Percentiles rank a stretch among this genome's conserved stretches.
phyloP scores from a whole-genome alignment of 1,139 yeast genomes.

The Taphrina wiesneri region DNA sequence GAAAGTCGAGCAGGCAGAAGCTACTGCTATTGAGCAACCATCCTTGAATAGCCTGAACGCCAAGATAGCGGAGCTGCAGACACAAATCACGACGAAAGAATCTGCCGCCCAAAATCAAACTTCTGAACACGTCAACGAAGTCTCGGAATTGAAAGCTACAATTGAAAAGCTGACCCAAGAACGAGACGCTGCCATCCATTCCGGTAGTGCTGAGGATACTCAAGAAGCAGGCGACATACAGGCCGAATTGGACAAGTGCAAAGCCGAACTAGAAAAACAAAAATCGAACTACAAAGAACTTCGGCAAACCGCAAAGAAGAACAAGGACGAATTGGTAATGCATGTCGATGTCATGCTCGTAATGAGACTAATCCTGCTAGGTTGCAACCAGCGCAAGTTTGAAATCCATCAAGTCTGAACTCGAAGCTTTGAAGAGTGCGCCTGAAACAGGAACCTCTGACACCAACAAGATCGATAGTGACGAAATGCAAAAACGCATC shows the following conservation, averaged over 20 bases:
- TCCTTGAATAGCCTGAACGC: neutral
- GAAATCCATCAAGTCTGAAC: conserved; percentile 1
- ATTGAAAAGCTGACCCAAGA: conserved; percentile 34
- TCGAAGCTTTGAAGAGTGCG: conserved; percentile 25
- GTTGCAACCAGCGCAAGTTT: conserved; percentile 8
- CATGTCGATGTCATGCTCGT: neutral
- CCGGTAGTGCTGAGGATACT: conserved; percentile 31
- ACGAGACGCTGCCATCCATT: conserved; percentile 9
- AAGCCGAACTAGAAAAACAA: conserved; percentile 36
- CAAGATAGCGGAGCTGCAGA: neutral
- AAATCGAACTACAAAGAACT: conserved; percentile 46
- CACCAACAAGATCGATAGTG: conserved; percentile 40
- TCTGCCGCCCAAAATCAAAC: neutral
- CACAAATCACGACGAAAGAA: neutral
- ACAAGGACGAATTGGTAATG: conserved; percentile 43
- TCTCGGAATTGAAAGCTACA: conserved; percentile 21
- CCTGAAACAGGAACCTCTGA: conserved; percentile 43
- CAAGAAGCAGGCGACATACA: neutral
- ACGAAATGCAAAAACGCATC: conserved; percentile 41
- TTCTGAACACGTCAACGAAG: neutral
- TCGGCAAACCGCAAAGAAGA: conserved; percentile 42
- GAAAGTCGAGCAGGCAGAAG: conserved; percentile 11
- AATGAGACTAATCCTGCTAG: neutral
- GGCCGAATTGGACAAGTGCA: conserved; percentile 32
- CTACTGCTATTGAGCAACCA: neutral